Evolutionary conservation across 73 alveolate species (phyloP).

Genomic region (Uronychia setigera): DNA sequence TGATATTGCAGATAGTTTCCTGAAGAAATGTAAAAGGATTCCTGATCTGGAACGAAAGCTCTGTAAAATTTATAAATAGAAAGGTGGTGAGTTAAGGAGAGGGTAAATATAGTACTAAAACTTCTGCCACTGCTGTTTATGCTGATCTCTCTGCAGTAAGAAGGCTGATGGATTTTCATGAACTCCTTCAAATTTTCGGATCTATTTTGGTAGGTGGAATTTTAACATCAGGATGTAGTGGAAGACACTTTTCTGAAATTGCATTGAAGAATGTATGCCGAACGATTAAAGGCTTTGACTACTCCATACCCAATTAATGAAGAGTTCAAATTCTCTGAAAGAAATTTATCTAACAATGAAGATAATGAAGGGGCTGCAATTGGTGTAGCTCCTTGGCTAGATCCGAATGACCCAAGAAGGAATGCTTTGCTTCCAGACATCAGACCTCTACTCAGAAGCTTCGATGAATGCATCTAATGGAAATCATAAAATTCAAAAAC

Average conservation of each 20-base stretch:
- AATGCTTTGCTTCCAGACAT: too few relatives aligned
- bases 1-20: constrained; percentile 49
- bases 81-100: too few relatives aligned
- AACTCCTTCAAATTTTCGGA: constrained; percentile 18
- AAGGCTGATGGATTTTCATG: constrained; percentile 64
- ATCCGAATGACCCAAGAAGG: too few relatives aligned
- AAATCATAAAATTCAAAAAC: constrained; percentile 32
- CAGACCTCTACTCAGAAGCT: constrained; percentile 52
- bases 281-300: too few relatives aligned
- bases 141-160: constrained; percentile 47
- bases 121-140: constrained; percentile 59
- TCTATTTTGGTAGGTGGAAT: background rate
- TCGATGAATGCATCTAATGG: constrained; percentile 65
- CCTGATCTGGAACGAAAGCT: constrained; percentile 72
- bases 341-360: too few relatives aligned
- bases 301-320: too few relatives aligned
- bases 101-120: constrained; percentile 66
- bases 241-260: constrained; percentile 5
- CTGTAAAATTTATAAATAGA: constrained; percentile 70
- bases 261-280: too few relatives aligned
- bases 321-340: too few relatives aligned
- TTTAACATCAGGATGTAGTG: background rate
- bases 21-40: constrained; percentile 35
- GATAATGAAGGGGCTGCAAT: too few relatives aligned
- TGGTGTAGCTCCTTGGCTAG: too few relatives aligned